These are phyloP conservation scores for Phytophthora hybrid DNA, from an alignment of 352 stramenopile genomes.

Conservation along the genomic window DNA sequence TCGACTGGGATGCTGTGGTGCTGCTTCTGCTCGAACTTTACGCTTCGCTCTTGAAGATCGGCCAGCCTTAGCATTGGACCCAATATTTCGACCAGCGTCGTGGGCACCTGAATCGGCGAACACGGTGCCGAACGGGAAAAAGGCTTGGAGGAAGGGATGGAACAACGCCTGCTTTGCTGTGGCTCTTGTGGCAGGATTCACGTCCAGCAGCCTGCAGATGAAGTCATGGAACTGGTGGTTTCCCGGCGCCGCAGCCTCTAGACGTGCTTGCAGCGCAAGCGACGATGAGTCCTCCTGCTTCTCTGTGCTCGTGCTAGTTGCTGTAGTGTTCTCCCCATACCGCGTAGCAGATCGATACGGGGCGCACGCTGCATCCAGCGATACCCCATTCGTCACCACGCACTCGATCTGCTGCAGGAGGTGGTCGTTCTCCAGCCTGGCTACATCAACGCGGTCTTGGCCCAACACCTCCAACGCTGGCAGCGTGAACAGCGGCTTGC, in stretches of 20 bases:
- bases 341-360: slow-evolving; percentile 42
- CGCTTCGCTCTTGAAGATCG: slow-evolving; percentile 24
- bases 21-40: slow-evolving; percentile 15
- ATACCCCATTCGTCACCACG: slow-evolving; percentile 39
- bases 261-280: slow-evolving; percentile 23
- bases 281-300: slow-evolving; percentile 8
- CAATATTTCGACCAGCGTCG: slow-evolving; percentile 8
- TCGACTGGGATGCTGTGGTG: slow-evolving; percentile 11
- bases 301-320: slow-evolving; percentile 12
- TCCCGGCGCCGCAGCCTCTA: slow-evolving; percentile 45
- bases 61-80: background rate
- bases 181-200: slow-evolving; percentile 54
- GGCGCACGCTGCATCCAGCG: slow-evolving; percentile 31
- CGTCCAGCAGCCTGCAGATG: slow-evolving; percentile 57
- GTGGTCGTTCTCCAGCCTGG: slow-evolving; percentile 42
- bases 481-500: slow-evolving; percentile 63
- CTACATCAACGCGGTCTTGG: slow-evolving; percentile 18
- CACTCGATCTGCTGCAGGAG: slow-evolving; percentile 58
- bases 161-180: slow-evolving; percentile 62
- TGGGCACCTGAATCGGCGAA: slow-evolving; percentile 40
- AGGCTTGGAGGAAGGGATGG: slow-evolving; percentile 74
- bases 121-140: slow-evolving; percentile 73
- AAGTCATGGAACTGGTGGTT: slow-evolving; percentile 59
- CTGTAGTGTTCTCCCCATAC: slow-evolving; percentile 22
- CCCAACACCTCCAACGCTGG: slow-evolving; percentile 19